Evolutionary conservation across 495 filamentous ascomycete species (phyloP), one percentile per base, ranked within the genome.

Genomic region (Neurospora terricola): DNA sequence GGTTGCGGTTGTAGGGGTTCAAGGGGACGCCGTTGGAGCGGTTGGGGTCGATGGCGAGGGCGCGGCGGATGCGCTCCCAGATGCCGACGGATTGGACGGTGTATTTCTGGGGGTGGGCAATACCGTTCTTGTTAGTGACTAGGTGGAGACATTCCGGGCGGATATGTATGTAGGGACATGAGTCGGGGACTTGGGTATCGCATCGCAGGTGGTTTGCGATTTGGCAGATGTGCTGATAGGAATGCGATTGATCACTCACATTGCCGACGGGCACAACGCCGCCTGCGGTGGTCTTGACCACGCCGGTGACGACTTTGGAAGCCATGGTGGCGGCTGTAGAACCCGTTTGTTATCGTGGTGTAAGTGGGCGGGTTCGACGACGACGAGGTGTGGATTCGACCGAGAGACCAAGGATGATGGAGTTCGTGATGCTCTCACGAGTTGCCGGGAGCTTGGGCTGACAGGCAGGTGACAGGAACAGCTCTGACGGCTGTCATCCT

Each of bases 1-100:
- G 95, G 81, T 93, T 91, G 73, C 96, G 94, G 87, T 87, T 97
- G 84, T 95, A 91, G 30, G 94, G 90, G 87, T 98, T 98, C 74
- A 99, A 84, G 23, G 96, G 96, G 11, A 98, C 82, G 81, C 96
- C 96, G 75, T 90, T 92, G 62, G 94, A 97, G 74, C 96, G 94
- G 77, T 92, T 90, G 11, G 96, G 90, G 81, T 97, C 96, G 75
- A 99, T 81, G 72, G 95, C 89, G 74, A 97, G 83, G 71, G 88
- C 80, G 69, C 89, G 87, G 77, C 94, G 93, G 79, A 99, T 85
- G 70, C 87, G 85, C 75, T 94, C 94, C 92, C 94, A 98, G 81
- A 98, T 85, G 42, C 96, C 96, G 9, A 86, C 89, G 38, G 96
- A 95, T 77, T 96, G 93, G 75, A 99, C 86, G n/a, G 94, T 94